phyloP scores from a whole-genome alignment of 768 basidiomycete genomes.

The Cantharellus anzutake region DNA sequence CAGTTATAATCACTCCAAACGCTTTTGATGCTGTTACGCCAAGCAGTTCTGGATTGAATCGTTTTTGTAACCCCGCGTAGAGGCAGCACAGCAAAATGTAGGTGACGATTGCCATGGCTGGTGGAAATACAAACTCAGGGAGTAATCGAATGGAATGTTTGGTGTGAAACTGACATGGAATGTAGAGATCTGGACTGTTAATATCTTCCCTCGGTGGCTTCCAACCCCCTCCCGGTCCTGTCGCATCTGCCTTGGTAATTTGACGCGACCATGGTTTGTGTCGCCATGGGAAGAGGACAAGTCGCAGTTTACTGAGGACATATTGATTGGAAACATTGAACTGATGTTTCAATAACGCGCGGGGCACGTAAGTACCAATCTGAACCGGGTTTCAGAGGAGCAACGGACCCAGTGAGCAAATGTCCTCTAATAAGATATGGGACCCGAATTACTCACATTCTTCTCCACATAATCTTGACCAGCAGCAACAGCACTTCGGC shows the following conservation, averaged over 20 bases:
- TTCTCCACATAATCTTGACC: slow-evolving; percentile 93
- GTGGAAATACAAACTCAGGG: background rate
- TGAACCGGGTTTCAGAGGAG: slow-evolving; percentile 17
- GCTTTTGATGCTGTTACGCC: slow-evolving; percentile 76
- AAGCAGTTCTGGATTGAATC: slow-evolving; percentile 78
- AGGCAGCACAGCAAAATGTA: slow-evolving; percentile 83
- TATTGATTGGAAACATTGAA: slow-evolving; percentile 96
- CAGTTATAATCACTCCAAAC: slow-evolving; percentile 64
- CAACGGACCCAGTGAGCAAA: too few species aligned
- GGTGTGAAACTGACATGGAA: slow-evolving; percentile 42
- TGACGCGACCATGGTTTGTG: slow-evolving; percentile 76
- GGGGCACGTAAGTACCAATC: slow-evolving; percentile 67
- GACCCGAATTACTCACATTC: slow-evolving; percentile 38
- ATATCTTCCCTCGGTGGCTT: slow-evolving; percentile 83
- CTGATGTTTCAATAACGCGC: slow-evolving; percentile 63
- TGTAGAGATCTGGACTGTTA: slow-evolving; percentile 92
- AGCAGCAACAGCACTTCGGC: slow-evolving; percentile 75
- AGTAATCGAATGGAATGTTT: slow-evolving; percentile 9
- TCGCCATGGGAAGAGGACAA: slow-evolving; percentile 90
- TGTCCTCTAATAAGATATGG: background rate
- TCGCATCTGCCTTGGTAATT: slow-evolving; percentile 39
- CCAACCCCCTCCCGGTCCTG: slow-evolving; percentile 50
- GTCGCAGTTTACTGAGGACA: slow-evolving; percentile 70
- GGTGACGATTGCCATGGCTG: slow-evolving; percentile 91
- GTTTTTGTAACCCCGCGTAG: slow-evolving; percentile 59